phyloP scores from a whole-genome alignment of 495 filamentous ascomycete species.

The Neurospora sp. region DNA sequence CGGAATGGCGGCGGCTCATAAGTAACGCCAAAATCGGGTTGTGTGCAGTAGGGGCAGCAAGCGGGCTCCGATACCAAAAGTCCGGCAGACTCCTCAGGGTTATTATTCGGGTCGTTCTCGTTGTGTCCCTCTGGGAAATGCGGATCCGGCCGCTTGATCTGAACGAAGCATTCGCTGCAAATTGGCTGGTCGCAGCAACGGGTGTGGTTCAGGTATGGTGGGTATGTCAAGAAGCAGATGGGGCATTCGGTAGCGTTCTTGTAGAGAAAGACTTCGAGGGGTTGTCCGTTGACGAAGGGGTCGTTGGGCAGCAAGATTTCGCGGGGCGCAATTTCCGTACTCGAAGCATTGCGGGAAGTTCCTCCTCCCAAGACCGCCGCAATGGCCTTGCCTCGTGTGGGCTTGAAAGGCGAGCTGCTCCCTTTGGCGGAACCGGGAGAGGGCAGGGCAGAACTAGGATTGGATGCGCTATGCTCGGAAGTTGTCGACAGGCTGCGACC shows the following conservation, averaged over 20 bases:
- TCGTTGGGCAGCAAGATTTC: constrained; percentile 75
- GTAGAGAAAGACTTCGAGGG: constrained; percentile 85
- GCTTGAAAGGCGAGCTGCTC: constrained; percentile 43
- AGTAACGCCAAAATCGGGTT: constrained; percentile 88
- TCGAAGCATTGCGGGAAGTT: constrained; percentile 53
- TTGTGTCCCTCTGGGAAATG: constrained; percentile 83
- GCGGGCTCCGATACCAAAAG: constrained; percentile 81
- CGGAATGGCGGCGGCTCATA: constrained; percentile 85
- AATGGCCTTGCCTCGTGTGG: constrained; percentile 61
- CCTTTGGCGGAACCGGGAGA: constrained; percentile 43
- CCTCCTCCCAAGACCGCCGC: constrained; percentile 67
- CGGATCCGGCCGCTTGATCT: constrained; percentile 94
- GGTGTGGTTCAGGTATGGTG: constrained; percentile 90
- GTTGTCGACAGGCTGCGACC: constrained; percentile 63
- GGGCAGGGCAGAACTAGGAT: constrained; percentile 41
- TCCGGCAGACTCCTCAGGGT: constrained; percentile 44
- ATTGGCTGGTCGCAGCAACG: constrained; percentile 94
- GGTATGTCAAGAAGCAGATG: constrained; percentile 93
- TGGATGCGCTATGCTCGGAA: constrained; percentile 49
- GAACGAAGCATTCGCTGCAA: constrained; percentile 97
- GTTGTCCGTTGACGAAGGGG: constrained; percentile 83
- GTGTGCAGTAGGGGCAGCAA: constrained; percentile 91
- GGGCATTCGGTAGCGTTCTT: constrained; percentile 86
- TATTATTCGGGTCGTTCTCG: constrained; percentile 34
- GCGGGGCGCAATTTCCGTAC: constrained; percentile 57